Percentiles rank a stretch among this genome's conserved stretches.
phyloP scores from a whole-genome alignment of 202 grass and related monocot genomes.

The Dendrocalamus latiflorus region DNA sequence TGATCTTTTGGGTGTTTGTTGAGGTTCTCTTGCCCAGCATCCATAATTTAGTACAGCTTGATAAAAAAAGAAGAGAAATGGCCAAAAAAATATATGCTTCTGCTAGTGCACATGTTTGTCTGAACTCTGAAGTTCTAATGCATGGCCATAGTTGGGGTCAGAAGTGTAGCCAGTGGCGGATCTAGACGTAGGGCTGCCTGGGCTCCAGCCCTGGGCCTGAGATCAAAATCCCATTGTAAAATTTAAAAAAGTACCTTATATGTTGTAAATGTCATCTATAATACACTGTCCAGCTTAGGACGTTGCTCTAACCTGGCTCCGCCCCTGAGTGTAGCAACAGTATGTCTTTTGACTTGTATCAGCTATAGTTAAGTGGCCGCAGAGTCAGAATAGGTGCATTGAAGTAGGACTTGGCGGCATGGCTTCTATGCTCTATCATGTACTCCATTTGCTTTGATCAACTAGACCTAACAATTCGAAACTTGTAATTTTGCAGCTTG shows the following conservation, averaged over 20 bases:
- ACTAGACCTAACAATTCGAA: slow-evolving; percentile 15
- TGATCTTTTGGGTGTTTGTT: neutral
- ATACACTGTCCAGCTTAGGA: no score
- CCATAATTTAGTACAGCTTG: neutral
- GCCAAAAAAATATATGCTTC: neutral
- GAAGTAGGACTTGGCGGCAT: neutral
- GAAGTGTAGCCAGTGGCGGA: neutral
- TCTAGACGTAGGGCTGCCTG: no score
- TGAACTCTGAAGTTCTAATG: neutral
- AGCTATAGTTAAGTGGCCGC: neutral
- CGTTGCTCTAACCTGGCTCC: no score
- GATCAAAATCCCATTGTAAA: no score
- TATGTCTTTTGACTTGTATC: neutral
- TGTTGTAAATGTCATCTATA: no score
- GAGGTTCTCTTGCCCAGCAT: neutral
- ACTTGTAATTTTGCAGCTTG: slow-evolving; percentile 40
- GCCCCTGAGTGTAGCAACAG: neutral
- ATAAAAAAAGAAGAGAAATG: neutral
- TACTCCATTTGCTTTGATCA: neutral
- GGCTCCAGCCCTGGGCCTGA: no score
- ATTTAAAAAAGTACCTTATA: no score
- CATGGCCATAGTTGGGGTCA: neutral
- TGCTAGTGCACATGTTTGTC: neutral
- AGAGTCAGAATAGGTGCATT: neutral
- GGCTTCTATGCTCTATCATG: neutral